Percentiles rank a stretch among this genome's conserved stretches.
Conservation (phyloP, 257 asterid genomes). For the Nicotiana knightiana region DNA sequence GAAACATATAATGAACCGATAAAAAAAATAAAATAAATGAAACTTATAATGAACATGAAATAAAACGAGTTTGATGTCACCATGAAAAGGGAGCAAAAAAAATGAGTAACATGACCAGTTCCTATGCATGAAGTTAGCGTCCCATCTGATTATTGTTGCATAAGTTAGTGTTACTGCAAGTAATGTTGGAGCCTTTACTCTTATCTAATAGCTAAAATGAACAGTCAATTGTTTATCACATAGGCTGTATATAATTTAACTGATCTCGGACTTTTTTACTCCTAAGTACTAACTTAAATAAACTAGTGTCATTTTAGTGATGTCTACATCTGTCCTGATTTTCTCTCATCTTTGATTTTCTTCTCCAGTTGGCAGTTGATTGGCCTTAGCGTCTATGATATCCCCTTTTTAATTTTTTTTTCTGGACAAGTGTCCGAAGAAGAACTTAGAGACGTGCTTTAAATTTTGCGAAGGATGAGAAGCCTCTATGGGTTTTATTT, state of each 20-base stretch:
- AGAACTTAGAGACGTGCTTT: neutral
- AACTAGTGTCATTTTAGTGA: neutral
- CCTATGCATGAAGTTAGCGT: neutral
- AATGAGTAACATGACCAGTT: neutral
- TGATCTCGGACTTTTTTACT: neutral
- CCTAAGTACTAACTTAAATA: neutral
- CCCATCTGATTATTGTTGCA: neutral
- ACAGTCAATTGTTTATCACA: neutral
- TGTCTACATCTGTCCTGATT: conserved; percentile 1
- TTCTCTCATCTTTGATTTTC: neutral
- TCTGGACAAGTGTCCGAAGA: neutral
- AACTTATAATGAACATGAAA: too few relatives aligned
- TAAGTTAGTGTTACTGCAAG: neutral
- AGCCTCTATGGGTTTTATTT: neutral
- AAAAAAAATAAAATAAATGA: too few relatives aligned
- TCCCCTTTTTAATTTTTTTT: neutral
- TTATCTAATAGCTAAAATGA: neutral
- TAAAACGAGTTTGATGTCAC: too few relatives aligned
- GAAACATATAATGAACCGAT: neutral
- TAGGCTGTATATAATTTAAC: neutral
- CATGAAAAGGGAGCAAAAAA: neutral
- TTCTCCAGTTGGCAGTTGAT: neutral
- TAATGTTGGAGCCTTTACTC: neutral
- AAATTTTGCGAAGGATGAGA: neutral
- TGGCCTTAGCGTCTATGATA: neutral